These are phyloP conservation scores for Ziziphus jujuba DNA, from an alignment of 306 rosid species.

Conservation along the genomic window DNA sequence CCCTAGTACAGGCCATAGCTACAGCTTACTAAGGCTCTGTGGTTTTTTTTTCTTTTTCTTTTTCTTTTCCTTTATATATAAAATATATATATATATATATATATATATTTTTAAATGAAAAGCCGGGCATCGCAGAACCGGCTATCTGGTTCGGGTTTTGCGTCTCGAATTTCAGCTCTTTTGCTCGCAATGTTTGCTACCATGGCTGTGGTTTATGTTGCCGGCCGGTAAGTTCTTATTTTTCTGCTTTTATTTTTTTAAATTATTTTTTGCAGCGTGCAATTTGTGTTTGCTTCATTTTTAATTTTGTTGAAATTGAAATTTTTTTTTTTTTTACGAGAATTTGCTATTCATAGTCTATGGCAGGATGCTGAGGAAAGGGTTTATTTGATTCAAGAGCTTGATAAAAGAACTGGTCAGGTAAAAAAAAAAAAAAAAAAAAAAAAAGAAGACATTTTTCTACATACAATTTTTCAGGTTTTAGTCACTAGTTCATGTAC, in stretches of 20 bases:
- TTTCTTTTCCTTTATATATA: too few relatives aligned
- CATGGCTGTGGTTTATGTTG: conserved; percentile 72
- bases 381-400: conserved; percentile 49
- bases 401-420: conserved; percentile 45
- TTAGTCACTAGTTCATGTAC: too few relatives aligned
- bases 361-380: conserved; percentile 74
- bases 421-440: too few relatives aligned
- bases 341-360: conserved; percentile 32
- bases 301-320: neutral
- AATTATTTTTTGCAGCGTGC: too few relatives aligned
- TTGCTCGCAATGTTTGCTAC: conserved; percentile 53
- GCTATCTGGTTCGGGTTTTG: conserved; percentile 48
- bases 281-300: neutral
- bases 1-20: neutral
- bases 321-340: conserved; percentile 2
- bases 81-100: too few relatives aligned
- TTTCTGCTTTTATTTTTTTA: neutral
- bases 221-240: conserved; percentile 53
- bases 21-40: neutral
- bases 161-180: conserved; percentile 51
- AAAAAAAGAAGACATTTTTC: too few relatives aligned
- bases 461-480: too few relatives aligned
- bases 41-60: neutral
- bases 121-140: conserved; percentile 58
- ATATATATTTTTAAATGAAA: too few relatives aligned